Conservation (phyloP, 2,329 filamentous ascomycete species). For the Cladophialophora yegresii region DNA sequence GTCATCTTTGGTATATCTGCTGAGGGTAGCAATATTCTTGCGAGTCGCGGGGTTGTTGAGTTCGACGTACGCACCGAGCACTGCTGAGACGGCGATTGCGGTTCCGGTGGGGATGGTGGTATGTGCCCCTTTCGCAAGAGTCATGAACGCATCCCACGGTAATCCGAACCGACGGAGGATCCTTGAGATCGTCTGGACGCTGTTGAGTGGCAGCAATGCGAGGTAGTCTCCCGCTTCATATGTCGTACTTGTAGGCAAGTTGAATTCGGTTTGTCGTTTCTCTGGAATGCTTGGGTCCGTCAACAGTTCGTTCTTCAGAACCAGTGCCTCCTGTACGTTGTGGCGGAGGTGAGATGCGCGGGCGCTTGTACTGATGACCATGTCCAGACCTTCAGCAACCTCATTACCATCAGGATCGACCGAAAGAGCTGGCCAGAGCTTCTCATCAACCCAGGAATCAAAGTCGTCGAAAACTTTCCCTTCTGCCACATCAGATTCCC, state of each 20-base stretch:
- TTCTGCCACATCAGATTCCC: slow-evolving; percentile 57
- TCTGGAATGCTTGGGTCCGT: slow-evolving; percentile 54
- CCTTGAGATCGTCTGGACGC: slow-evolving; percentile 60
- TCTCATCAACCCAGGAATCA: slow-evolving; percentile 66
- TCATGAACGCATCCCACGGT: slow-evolving; percentile 68
- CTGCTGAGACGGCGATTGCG: slow-evolving; percentile 62
- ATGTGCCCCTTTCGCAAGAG: slow-evolving; percentile 57
- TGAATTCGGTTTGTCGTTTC: slow-evolving; percentile 68
- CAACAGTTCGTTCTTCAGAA: slow-evolving; percentile 57
- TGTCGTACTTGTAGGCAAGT: slow-evolving; percentile 64
- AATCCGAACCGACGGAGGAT: slow-evolving; percentile 66
- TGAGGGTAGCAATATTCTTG: slow-evolving; percentile 43
- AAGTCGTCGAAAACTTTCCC: slow-evolving; percentile 70
- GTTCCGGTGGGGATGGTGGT: slow-evolving; percentile 58
- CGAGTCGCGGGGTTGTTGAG: slow-evolving; percentile 71
- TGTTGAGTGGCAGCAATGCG: slow-evolving; percentile 71
- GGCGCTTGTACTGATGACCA: slow-evolving; percentile 56
- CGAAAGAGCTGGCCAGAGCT: slow-evolving; percentile 55
- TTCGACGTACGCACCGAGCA: slow-evolving; percentile 72
- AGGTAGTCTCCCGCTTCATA: slow-evolving; percentile 78
- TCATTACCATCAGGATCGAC: slow-evolving; percentile 35
- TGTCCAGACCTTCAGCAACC: slow-evolving; percentile 47
- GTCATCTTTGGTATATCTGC: slow-evolving; percentile 26
- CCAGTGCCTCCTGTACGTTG: slow-evolving; percentile 63
- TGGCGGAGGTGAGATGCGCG: slow-evolving; percentile 62